Conservation (phyloP, 306 rosid genomes). For the Coriaria nepalensis region DNA sequence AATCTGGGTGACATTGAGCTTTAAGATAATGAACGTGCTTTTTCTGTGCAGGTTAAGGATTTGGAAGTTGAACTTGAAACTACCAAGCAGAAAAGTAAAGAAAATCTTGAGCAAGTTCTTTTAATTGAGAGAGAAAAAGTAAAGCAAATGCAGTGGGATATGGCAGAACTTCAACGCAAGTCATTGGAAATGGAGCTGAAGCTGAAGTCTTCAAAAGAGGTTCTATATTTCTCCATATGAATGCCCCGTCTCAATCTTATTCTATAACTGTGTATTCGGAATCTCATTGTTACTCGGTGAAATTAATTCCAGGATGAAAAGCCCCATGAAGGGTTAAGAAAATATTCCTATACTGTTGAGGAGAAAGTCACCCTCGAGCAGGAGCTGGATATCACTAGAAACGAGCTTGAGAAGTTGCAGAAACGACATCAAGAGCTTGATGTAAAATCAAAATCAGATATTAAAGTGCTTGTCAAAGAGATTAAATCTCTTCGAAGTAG, state of each 20-base stretch:
- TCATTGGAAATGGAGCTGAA: conserved; percentile 90
- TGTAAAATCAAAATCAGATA: too few species aligned
- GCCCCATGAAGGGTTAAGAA: conserved; percentile 22
- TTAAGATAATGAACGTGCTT: too few species aligned
- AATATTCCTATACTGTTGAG: conserved; percentile 27
- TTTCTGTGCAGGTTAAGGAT: conserved; percentile 77
- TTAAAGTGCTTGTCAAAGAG: too few species aligned
- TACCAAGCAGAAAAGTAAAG: conserved; percentile 66
- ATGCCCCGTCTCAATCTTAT: conserved; percentile 3
- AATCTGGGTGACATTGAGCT: neutral
- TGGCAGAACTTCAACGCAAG: conserved; percentile 90
- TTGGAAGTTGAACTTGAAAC: conserved; percentile 89
- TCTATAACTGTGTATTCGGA: too few species aligned
- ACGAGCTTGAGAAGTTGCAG: too few species aligned
- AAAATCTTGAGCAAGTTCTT: conserved; percentile 92
- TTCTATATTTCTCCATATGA: conserved; percentile 20
- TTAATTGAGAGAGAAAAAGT: conserved; percentile 82
- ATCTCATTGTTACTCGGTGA: conserved; percentile 8
- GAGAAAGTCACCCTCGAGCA: neutral
- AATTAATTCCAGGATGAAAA: conserved; percentile 40
- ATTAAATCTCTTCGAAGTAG: too few species aligned
- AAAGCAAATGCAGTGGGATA: conserved; percentile 97
- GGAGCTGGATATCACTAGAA: too few species aligned
- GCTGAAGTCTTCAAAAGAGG: conserved; percentile 53
- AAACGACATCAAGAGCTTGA: too few species aligned